Percentiles rank a stretch among this genome's conserved stretches.
Conservation (phyloP, 345 rosid genomes). For the Salix purpurea region DNA sequence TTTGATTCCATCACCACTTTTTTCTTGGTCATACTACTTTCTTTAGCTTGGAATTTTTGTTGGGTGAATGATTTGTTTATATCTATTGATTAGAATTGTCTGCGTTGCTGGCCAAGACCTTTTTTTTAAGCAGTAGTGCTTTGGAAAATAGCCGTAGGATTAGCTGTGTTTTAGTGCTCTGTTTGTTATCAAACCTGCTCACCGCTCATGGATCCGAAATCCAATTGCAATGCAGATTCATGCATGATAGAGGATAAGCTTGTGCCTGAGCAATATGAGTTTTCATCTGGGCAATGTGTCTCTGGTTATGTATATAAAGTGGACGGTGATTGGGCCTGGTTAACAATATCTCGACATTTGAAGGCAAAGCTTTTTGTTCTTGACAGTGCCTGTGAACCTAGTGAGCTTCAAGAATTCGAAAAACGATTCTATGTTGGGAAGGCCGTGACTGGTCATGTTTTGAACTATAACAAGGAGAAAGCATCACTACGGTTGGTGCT, state of each 20-base stretch:
- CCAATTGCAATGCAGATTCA: slow-evolving; percentile 36
- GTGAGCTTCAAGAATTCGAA: slow-evolving; percentile 68
- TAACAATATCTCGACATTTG: slow-evolving; percentile 64
- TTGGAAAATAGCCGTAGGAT: too few species aligned
- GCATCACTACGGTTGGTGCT: slow-evolving; percentile 60
- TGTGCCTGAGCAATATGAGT: slow-evolving; percentile 38
- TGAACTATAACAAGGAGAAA: slow-evolving; percentile 60
- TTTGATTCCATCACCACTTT: too few species aligned
- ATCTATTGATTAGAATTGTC: too few species aligned
- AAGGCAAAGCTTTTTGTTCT: slow-evolving; percentile 70
- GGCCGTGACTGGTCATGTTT: slow-evolving; percentile 58
- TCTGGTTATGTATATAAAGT: slow-evolving; percentile 83
- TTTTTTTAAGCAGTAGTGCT: too few species aligned
- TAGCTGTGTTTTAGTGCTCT: not conserved
- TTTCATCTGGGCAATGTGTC: slow-evolving; percentile 52
- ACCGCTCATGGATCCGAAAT: slow-evolving; percentile 1
- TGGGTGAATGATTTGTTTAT: too few species aligned
- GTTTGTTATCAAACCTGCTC: not conserved
- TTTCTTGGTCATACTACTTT: too few species aligned
- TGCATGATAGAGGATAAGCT: slow-evolving; percentile 28
- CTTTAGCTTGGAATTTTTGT: too few species aligned
- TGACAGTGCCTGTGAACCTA: slow-evolving; percentile 67
- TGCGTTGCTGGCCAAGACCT: too few species aligned
- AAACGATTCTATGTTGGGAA: slow-evolving; percentile 59
- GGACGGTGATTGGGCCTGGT: slow-evolving; percentile 81